Conservation (phyloP, 305 asterid genomes). For the Fraxinus nigra region DNA sequence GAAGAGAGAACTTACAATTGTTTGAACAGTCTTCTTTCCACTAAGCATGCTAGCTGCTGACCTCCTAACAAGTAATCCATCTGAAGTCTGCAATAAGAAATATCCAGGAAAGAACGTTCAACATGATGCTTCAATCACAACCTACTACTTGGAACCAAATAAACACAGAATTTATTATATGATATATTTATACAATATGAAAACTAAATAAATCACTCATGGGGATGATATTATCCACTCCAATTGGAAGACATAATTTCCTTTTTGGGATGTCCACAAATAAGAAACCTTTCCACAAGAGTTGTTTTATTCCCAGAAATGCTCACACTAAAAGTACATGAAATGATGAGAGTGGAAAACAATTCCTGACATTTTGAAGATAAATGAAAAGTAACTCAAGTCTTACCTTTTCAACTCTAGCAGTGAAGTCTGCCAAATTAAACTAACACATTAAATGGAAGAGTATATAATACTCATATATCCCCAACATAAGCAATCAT, state of each 20-base stretch:
- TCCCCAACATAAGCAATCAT: background rate
- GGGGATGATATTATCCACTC: background rate
- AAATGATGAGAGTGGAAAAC: background rate
- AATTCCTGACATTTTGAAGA: background rate
- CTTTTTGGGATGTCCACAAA: background rate
- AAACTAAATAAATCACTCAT: background rate
- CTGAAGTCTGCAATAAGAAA: constrained; percentile 58
- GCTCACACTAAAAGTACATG: background rate
- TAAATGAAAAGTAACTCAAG: background rate
- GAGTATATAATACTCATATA: background rate
- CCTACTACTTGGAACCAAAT: background rate
- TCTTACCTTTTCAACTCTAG: background rate
- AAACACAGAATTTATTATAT: background rate
- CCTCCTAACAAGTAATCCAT: constrained; percentile 61
- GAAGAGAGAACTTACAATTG: constrained; percentile 62
- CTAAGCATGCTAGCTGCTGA: constrained; percentile 99
- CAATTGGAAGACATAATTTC: background rate
- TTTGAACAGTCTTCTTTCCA: constrained; percentile 70
- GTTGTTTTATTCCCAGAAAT: background rate
- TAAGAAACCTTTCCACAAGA: background rate
- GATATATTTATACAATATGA: background rate
- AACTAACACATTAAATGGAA: background rate
- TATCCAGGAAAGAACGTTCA: constrained; percentile 8
- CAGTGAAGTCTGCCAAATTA: background rate
- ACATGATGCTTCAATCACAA: constrained; percentile 13